phyloP scores from a whole-genome alignment of 805 yeast species.

The Sugiyamaella floridensis region DNA sequence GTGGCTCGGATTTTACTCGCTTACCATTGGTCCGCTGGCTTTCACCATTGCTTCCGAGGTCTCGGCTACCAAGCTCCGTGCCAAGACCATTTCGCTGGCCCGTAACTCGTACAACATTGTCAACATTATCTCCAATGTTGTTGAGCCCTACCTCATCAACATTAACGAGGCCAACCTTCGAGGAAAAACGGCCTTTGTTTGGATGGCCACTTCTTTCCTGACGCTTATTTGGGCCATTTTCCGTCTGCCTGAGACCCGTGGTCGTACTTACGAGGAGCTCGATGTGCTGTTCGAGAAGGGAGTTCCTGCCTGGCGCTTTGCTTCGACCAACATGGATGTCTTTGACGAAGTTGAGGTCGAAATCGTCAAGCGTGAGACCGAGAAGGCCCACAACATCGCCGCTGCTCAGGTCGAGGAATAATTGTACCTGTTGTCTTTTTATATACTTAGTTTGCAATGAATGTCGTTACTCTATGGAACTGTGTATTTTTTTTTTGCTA shows the following conservation, averaged over 20 bases:
- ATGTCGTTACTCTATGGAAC: background rate
- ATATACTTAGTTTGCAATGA: background rate
- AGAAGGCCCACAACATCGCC: background rate
- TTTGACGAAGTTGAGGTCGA: conserved; percentile 2
- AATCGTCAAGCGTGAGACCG: background rate
- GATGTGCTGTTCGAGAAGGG: conserved; percentile 42
- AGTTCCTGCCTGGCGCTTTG: conserved; percentile 24
- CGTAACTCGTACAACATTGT: conserved; percentile 26
- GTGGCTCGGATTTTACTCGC: conserved; percentile 32
- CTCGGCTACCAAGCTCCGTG: conserved; percentile 36
- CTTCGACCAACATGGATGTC: conserved; percentile 10
- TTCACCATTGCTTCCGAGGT: conserved; percentile 38
- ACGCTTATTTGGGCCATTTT: conserved; percentile 40
- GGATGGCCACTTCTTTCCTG: conserved; percentile 43
- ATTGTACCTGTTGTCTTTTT: background rate
- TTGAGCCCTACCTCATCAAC: conserved; percentile 44
- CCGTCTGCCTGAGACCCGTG: conserved; percentile 53
- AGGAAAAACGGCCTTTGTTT: conserved; percentile 39
- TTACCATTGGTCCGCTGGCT: conserved; percentile 33
- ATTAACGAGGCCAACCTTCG: conserved; percentile 38
- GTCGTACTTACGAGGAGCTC: conserved; percentile 52
- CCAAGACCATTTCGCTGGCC: conserved; percentile 37
- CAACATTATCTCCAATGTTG: conserved; percentile 37
- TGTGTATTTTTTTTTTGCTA: no score
- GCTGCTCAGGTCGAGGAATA: background rate